Percentiles rank a stretch among this genome's conserved stretches.
Evolutionary conservation across 192 early-diverging fungal species (phyloP).

Genomic region (Glomus cerebriforme): DNA sequence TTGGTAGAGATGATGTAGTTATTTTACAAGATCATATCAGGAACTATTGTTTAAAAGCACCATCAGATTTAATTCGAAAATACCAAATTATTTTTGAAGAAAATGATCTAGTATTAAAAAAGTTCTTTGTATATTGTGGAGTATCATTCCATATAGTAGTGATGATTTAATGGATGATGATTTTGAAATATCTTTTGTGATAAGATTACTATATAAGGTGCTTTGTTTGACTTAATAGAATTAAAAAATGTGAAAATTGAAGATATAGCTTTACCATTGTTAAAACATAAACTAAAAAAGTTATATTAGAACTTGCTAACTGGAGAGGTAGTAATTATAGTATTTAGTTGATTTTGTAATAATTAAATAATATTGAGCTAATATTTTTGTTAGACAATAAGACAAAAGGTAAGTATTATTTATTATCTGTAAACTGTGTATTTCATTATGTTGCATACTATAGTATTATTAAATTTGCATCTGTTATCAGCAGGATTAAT

Average conservation of each 20-base stretch:
- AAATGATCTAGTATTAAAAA: too few species aligned
- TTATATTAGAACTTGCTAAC: conserved; percentile 16
- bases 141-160: too few species aligned
- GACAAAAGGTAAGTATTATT: neutral
- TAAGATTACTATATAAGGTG: neutral
- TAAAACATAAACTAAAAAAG: neutral
- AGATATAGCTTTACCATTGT: conserved; percentile 17
- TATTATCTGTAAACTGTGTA: neutral
- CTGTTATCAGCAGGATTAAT: neutral
- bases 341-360: neutral
- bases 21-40: too few species aligned
- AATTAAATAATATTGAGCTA: neutral
- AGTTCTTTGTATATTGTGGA: too few species aligned
- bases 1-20: too few species aligned
- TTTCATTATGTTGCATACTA: neutral
- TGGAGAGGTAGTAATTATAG: neutral
- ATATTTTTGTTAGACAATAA: conserved; percentile 10
- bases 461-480: conserved; percentile 6
- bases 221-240: neutral
- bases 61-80: too few species aligned
- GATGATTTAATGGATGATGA: neutral
- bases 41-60: too few species aligned
- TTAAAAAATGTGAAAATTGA: neutral
- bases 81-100: too few species aligned
- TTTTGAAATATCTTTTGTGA: neutral